Evolutionary conservation across 441 rosid genomes (phyloP), one percentile per base, ranked within the genome.

Genomic region (Gossypium armourianum): DNA sequence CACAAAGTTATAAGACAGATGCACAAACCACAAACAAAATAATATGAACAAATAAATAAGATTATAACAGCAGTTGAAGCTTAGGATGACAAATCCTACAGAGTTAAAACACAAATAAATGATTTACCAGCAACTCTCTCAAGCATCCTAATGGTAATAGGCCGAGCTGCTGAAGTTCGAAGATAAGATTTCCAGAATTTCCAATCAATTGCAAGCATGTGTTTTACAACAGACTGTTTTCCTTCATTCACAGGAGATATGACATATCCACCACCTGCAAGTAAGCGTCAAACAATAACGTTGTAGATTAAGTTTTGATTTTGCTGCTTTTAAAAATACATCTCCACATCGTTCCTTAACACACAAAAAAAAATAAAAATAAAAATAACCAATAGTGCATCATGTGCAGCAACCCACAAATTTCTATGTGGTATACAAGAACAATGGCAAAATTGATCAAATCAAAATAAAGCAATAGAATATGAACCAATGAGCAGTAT

Each of bases 141-240:
- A 70, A 93, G 91, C 97, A 91, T 93, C 77, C 86, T 74, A 66
- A 86, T 88, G 54, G 97, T 93, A 72, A 86, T 87, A 71, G 93
- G 83, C 72, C 90, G 84, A 71, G 93, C 93, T 26, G 91, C 77
- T 75, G 96, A 86, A 70, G 89, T 80, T 69, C 79, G 83, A 10
- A 91, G 53, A 80, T 91, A 90, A 29, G 92, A 88, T 83, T 83
- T 86, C 96, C 97, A 91, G 65, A 77, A 88, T 81, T 90, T 93
- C 98, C 98, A 93, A 75, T 93, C 97, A 80, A 90, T 79, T 69
- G 98, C 97, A 78, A 93, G 96, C 98, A 93, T 93, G 82, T 91
- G 97, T 84, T 90, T 93, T 64, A 93, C 96, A 24, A 85, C 83
- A 64, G 97, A 91, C 45, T 85, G 87, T 78, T 79, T 86, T 68